phyloP scores from a whole-genome alignment of 2,329 filamentous ascomycete species.

The Pseudogymnoascus sp. region DNA sequence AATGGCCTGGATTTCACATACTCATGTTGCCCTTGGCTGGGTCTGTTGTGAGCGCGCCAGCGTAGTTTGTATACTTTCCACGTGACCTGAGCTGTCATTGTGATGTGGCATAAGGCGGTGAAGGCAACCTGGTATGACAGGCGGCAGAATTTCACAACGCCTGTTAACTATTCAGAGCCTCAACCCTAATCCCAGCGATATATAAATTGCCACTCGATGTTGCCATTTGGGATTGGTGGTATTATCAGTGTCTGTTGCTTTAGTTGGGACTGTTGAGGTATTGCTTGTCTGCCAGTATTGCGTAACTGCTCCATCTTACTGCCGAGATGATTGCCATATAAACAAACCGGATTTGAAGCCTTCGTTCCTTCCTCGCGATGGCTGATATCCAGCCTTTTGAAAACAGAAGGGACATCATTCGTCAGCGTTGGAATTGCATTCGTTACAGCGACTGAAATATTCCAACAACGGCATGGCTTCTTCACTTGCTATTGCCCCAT shows the following conservation, averaged over 20 bases:
- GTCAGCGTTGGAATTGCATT: neutral
- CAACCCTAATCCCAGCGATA: neutral
- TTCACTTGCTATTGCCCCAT: conserved; percentile 51
- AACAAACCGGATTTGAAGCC: neutral
- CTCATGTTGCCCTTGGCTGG: neutral
- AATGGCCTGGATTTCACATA: neutral
- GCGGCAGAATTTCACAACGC: neutral
- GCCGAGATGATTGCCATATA: neutral
- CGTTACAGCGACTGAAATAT: neutral
- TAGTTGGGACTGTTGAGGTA: neutral
- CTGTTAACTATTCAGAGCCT: neutral
- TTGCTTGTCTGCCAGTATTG: neutral
- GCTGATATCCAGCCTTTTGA: neutral
- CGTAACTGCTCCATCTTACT: neutral
- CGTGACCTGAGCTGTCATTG: neutral
- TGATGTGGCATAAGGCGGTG: neutral
- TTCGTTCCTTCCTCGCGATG: neutral
- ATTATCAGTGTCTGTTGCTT: neutral
- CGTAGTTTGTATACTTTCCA: too few relatives aligned
- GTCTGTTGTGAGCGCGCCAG: neutral
- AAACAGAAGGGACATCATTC: neutral
- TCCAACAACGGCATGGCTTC: conserved; percentile 12
- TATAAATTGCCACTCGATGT: neutral
- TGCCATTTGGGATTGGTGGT: neutral
- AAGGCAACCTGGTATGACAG: neutral